Conservation (phyloP, 2,329 filamentous ascomycete species). For the Fusarium phyllophilum region DNA sequence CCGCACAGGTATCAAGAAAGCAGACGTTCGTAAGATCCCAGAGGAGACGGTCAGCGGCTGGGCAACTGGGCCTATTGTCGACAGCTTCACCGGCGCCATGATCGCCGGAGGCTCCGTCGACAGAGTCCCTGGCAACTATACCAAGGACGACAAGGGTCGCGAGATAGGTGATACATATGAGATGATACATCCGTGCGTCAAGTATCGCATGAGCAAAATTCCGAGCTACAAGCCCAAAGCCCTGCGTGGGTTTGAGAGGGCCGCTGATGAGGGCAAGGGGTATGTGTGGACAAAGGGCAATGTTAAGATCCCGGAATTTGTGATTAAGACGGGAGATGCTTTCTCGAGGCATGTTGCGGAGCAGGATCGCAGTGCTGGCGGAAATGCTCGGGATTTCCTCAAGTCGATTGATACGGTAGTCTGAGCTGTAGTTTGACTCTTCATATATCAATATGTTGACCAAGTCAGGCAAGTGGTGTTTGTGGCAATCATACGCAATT, state of each 20-base stretch:
- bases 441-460: not conserved
- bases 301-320: constrained; percentile 33
- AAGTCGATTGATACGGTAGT: constrained; percentile 16
- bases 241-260: constrained; percentile 28
- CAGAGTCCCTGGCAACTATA: constrained; percentile 34
- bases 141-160: constrained; percentile 14
- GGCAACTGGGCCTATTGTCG: constrained; percentile 41
- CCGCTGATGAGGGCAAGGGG: constrained; percentile 6
- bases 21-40: constrained; percentile 21
- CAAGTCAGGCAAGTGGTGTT: not conserved
- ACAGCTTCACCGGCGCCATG: constrained; percentile 39
- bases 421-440: not conserved
- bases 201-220: constrained; percentile 37
- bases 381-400: constrained; percentile 29
- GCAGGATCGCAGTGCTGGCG: constrained; percentile 21
- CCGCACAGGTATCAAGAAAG: constrained; percentile 26
- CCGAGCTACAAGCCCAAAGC: constrained; percentile 32
- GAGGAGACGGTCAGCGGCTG: constrained; percentile 34
- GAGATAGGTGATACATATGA: constrained; percentile 32
- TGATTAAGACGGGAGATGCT: constrained; percentile 32
- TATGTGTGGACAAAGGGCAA: constrained; percentile 31
- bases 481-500: not conserved
- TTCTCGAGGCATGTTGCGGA: constrained; percentile 30
- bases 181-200: constrained; percentile 37
- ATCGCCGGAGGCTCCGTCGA: constrained; percentile 19